Evolutionary conservation across 345 rosid species (phyloP).

Genomic region (Fremontodendron californicum): DNA sequence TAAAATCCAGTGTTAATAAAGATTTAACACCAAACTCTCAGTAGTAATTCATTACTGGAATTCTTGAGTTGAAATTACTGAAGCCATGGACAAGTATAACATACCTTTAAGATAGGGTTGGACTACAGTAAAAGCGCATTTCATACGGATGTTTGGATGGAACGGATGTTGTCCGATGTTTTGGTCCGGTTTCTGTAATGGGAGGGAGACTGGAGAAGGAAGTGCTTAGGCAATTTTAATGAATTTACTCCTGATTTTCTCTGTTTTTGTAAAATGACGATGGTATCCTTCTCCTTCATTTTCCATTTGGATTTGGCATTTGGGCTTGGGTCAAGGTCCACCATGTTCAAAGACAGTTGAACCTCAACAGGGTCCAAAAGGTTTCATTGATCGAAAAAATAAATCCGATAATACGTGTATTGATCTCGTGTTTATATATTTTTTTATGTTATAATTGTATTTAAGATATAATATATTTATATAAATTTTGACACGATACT

Average conservation of each 20-base stretch:
- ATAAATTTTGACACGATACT: too few relatives aligned
- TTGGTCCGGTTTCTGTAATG: background rate
- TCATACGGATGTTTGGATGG: background rate
- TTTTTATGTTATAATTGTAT: too few relatives aligned
- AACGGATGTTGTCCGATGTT: background rate
- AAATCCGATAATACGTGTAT: too few relatives aligned
- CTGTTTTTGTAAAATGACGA: background rate
- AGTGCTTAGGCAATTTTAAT: background rate
- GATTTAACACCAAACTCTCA: background rate
- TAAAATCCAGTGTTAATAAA: background rate
- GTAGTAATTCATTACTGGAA: background rate
- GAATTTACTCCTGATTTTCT: background rate
- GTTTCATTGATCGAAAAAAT: background rate
- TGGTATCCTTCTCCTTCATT: background rate
- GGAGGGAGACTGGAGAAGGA: background rate
- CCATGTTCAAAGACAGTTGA: background rate
- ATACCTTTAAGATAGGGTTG: background rate
- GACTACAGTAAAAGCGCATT: background rate
- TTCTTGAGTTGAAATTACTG: background rate
- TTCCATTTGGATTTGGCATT: background rate
- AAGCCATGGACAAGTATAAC: too few relatives aligned
- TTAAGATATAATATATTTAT: too few relatives aligned
- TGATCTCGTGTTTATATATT: too few relatives aligned
- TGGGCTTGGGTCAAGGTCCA: background rate
- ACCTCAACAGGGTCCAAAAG: background rate